A percentile compares a stretch with the other conserved stretches of the same genome.
Evolutionary conservation across 768 basidiomycete species (phyloP).

Genomic region (Tubosaeta sp.): DNA sequence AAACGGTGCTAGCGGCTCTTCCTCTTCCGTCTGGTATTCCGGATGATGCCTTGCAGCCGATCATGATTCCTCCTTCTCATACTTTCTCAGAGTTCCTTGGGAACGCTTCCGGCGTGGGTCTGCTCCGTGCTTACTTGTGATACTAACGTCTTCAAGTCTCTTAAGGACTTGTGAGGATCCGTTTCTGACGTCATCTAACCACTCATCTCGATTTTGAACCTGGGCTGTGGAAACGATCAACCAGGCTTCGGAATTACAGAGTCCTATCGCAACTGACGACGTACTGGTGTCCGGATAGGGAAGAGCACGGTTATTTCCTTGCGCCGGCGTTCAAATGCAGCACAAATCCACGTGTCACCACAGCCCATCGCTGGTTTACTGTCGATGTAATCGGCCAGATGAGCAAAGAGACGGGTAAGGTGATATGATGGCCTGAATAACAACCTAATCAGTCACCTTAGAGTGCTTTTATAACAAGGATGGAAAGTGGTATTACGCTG

Average conservation of each 20-base stretch:
- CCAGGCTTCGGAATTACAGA: constrained; percentile 62
- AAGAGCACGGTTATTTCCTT: constrained; percentile 79
- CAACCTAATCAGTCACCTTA: constrained; percentile 22
- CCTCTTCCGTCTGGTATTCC: constrained; percentile 64
- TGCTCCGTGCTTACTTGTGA: neutral
- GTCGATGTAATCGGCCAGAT: constrained; percentile 61
- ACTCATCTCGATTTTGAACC: neutral
- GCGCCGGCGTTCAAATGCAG: constrained; percentile 71
- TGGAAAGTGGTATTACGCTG: constrained; percentile 80
- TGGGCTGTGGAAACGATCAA: neutral
- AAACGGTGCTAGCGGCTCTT: constrained; percentile 51
- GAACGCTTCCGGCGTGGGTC: constrained; percentile 52
- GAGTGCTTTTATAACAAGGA: constrained; percentile 83
- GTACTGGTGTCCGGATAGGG: constrained; percentile 74
- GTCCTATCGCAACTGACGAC: constrained; percentile 66
- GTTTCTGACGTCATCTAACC: neutral
- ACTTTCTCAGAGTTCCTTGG: constrained; percentile 68
- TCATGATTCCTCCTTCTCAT: constrained; percentile 58
- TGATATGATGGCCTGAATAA: neutral
- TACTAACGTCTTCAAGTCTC: constrained; percentile 36
- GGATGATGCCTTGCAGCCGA: constrained; percentile 62
- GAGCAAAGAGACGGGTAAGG: constrained; percentile 58
- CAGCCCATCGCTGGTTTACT: constrained; percentile 69
- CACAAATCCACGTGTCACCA: constrained; percentile 72
- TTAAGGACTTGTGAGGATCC: constrained; percentile 51